Percentiles rank a stretch among this genome's conserved stretches.
These are phyloP conservation scores for Sutorius eximius DNA, from an alignment of 1,284 basidiomycete species.

Conservation along the genomic window DNA sequence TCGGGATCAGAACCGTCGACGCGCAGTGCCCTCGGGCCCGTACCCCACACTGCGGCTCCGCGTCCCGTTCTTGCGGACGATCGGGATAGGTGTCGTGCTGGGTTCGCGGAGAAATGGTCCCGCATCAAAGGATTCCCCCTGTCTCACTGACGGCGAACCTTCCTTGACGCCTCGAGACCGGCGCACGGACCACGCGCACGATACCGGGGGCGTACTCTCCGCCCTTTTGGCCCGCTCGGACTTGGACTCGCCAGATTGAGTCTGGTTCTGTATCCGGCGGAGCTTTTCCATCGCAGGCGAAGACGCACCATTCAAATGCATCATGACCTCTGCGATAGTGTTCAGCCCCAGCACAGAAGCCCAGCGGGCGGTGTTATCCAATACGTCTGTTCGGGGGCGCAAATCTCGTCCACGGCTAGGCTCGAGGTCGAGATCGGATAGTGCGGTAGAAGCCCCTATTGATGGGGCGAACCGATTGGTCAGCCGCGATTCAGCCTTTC, in stretches of 20 bases:
- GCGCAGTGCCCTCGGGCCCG: conserved; percentile 13
- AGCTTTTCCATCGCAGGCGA: conserved; percentile 21
- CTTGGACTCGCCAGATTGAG: neutral
- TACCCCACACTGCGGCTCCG: conserved; percentile 31
- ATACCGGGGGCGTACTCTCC: conserved; percentile 32
- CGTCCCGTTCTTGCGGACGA: conserved; percentile 20
- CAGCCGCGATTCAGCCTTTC: conserved; percentile 38
- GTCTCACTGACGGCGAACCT: conserved; percentile 4
- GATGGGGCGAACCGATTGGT: conserved; percentile 33
- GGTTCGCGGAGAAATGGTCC: conserved; percentile 31
- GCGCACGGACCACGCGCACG: conserved; percentile 23
- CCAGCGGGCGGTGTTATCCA: conserved; percentile 34
- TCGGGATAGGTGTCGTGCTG: conserved; percentile 24
- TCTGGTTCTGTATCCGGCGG: conserved; percentile 25
- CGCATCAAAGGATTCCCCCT: conserved; percentile 1
- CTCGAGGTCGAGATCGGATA: conserved; percentile 26
- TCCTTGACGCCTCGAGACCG: conserved; percentile 19
- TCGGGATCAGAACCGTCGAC: conserved; percentile 15
- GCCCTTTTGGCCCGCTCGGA: conserved; percentile 19
- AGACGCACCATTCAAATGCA: conserved; percentile 14
- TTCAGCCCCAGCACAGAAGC: conserved; percentile 26
- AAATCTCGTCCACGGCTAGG: conserved; percentile 15
- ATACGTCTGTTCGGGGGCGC: conserved; percentile 20
- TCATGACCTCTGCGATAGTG: conserved; percentile 27
- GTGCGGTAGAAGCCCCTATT: conserved; percentile 25